Evolutionary conservation across 176 grass and related monocot species (phyloP).

Genomic region (Echinochloa phyllopogon): DNA sequence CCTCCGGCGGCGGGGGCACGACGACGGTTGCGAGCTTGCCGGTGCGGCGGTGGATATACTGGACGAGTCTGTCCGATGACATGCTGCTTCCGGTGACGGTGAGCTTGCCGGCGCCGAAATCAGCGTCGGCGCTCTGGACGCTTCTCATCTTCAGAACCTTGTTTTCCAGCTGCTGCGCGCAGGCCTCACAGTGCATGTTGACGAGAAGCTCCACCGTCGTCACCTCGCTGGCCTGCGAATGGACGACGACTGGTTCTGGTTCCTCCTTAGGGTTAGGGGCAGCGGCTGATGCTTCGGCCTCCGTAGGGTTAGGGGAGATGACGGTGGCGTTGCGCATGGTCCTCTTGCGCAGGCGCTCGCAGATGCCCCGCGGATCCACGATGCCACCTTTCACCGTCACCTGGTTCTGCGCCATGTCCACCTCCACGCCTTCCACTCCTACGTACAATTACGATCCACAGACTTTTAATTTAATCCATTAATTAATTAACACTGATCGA

Average conservation of each 20-base stretch:
- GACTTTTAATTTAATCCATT: neutral
- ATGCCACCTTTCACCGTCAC: conserved; percentile 78
- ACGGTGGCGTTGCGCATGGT: conserved; percentile 62
- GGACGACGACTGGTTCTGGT: neutral
- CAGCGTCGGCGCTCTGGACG: conserved; percentile 59
- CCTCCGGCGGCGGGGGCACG: conserved; percentile 54
- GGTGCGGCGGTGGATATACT: conserved; percentile 72
- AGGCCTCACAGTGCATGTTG: conserved; percentile 96
- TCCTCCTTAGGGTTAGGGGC: conserved; percentile 35
- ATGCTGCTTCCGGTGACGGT: conserved; percentile 63
- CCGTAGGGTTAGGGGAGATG: conserved; percentile 58
- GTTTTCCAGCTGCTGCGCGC: conserved; percentile 65
- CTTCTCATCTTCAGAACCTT: conserved; percentile 80
- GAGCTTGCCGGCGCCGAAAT: conserved; percentile 57
- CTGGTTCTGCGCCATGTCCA: conserved; percentile 72
- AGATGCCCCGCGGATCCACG: conserved; percentile 76
- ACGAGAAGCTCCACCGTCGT: conserved; percentile 68
- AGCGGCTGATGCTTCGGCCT: conserved; percentile 2
- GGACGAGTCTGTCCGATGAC: conserved; percentile 46
- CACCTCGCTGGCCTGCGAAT: conserved; percentile 50
- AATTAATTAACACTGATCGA: neutral
- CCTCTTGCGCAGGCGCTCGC: conserved; percentile 62
- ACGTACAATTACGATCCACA: neutral
- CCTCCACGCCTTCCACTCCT: conserved; percentile 69
- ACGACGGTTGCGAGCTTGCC: conserved; percentile 71